Percentiles rank a stretch among this genome's conserved stretches.
Conservation (phyloP, 2,329 filamentous ascomycete species). For the Aphanocladium album region DNA sequence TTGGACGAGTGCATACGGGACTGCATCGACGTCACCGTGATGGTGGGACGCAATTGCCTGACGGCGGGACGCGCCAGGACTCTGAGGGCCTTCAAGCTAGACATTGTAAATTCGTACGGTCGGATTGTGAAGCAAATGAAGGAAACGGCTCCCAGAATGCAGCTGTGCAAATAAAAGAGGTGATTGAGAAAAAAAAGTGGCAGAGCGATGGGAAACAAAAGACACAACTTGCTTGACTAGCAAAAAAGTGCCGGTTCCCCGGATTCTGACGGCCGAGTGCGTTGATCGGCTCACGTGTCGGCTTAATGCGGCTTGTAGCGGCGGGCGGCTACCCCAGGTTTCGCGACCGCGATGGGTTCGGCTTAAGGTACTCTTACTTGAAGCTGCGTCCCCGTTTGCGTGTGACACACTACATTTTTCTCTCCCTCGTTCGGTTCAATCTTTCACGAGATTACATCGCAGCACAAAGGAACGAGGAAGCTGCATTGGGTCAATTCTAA, state of each 20-base stretch:
- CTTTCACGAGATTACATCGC: background rate
- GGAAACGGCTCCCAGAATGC: background rate
- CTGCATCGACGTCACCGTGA: conserved; percentile 33
- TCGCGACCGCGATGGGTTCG: conserved; percentile 8
- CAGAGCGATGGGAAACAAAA: background rate
- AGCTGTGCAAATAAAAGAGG: conserved; percentile 7
- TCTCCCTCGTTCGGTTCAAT: conserved; percentile 2
- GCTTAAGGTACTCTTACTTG: conserved; percentile 13
- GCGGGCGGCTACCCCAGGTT: conserved; percentile 20
- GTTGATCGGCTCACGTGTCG: conserved; percentile 16
- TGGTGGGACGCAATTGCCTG: conserved; percentile 19
- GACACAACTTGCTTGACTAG: background rate
- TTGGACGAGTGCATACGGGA: conserved; percentile 49
- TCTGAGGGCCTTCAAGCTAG: conserved; percentile 21
- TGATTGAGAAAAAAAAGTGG: background rate
- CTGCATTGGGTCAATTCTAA: background rate
- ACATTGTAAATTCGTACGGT: conserved; percentile 14
- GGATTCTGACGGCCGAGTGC: conserved; percentile 2
- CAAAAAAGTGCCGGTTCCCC: conserved; percentile 5
- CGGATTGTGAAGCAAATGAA: background rate
- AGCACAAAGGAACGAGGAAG: background rate
- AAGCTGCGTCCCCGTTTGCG: conserved; percentile 3
- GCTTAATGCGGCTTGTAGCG: conserved; percentile 43
- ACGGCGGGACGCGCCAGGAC: conserved; percentile 25
- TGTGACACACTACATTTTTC: background rate